Evolutionary conservation across 1,139 yeast genomes (phyloP), one percentile per base, ranked within the genome.

Genomic region (Geotrichum reessii): DNA sequence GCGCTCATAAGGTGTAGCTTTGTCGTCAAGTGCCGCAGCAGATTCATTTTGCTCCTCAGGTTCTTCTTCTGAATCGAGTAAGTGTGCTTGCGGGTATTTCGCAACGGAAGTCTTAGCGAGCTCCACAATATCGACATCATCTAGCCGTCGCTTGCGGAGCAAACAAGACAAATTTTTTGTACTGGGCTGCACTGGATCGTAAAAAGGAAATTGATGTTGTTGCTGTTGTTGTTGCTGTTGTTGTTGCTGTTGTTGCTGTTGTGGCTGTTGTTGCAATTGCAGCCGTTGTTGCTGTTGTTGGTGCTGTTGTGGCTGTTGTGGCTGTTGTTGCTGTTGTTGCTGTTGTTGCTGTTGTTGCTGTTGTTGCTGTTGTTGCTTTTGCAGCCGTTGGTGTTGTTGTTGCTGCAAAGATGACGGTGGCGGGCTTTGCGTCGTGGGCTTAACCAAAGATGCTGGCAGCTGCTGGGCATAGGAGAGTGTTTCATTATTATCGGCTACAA

Each of bases 401-500:
- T 12, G 25, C n/a, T n/a, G n/a, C n/a, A n/a, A n/a, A n/a, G n/a
- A n/a, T 17, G 3, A 27, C 14, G 11, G 24, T 27, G 2, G 27
- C 14, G 8, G 42, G 48, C 22, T 47, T 28, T n/a, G 25, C 51
- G 3, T 5, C 47, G 9, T 33, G 21, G 42, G 21, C 42, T n/a
- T 7, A n/a, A 37, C n/a, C 21, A 37, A n/a, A 3, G 9, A 17
- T 14, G 52, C 53, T 4, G 37, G 47, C 8, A 72, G 75, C 53
- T 72, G 70, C 21, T 82, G 64, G 42, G 83, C 78, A 7, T 74
- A 73, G 2, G 65, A 67, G 46, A 77, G 79, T 21, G 79, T 79
- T 64, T 85, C 88, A 67, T 86, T 91, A 59, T 81, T 84, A 19
- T 75, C 77, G 37, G 85, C 68, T 0, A 83, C 76, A 46, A 78